Percentiles rank a stretch among this genome's conserved stretches.
phyloP scores from a whole-genome alignment of 2,329 filamentous ascomycete genomes.

The Anthostomella pinea region DNA sequence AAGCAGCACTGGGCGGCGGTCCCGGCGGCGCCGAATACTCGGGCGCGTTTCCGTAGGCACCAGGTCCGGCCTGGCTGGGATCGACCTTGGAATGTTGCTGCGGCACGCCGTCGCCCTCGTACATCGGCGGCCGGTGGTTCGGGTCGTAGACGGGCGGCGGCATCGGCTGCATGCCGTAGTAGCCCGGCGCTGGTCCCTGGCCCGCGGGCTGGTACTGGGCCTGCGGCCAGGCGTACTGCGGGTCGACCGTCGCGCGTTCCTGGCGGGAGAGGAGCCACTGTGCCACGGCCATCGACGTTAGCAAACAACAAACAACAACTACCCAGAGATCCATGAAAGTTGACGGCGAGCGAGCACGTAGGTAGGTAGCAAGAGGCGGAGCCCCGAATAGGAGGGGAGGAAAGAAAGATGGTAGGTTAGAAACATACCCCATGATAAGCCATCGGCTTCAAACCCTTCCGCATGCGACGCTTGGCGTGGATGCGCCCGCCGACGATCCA shows the following conservation, averaged over 20 bases:
- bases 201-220: too few species aligned
- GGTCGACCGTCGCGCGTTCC: slow-evolving; percentile 46
- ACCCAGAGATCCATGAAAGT: too few species aligned
- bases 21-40: slow-evolving; percentile 46
- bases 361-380: slow-evolving; percentile 3
- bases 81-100: slow-evolving; percentile 52
- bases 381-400: neutral
- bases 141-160: slow-evolving; percentile 59
- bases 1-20: slow-evolving; percentile 45
- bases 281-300: too few species aligned
- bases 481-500: slow-evolving; percentile 67
- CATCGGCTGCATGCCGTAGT: slow-evolving; percentile 51
- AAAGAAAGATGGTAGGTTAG: neutral
- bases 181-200: too few species aligned
- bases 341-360: too few species aligned
- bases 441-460: slow-evolving; percentile 62
- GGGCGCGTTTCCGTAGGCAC: slow-evolving; percentile 24
- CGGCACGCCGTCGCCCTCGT: slow-evolving; percentile 43
- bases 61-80: slow-evolving; percentile 43
- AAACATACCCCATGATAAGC: slow-evolving; percentile 65
- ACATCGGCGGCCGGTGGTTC: slow-evolving; percentile 52
- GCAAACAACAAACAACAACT: too few species aligned
- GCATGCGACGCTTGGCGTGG: slow-evolving; percentile 66
- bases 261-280: slow-evolving; percentile 52
- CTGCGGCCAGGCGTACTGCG: slow-evolving; percentile 45